A percentile compares a stretch with the other conserved stretches of the same genome.
Evolutionary conservation across 257 asterid genomes (phyloP).

Genomic region (Verbascum thapsus): DNA sequence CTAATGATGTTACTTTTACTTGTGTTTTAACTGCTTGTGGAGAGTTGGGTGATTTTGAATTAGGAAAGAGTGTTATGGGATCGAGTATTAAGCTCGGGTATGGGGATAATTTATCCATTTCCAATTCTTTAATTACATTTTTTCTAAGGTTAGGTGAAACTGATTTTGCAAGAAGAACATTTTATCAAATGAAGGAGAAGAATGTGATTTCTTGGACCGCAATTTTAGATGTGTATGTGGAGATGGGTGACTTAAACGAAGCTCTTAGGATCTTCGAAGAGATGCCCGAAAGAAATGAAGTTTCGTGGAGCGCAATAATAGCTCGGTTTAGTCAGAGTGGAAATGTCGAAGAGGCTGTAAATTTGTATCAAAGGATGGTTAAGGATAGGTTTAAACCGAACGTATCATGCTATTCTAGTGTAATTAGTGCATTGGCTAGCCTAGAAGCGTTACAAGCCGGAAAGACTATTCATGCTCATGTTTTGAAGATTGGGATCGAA

Average conservation of each 20-base stretch:
- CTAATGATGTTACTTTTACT: conserved; percentile 76
- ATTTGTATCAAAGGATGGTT: conserved; percentile 59
- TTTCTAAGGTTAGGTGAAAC: conserved; percentile 48
- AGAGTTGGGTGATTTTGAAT: conserved; percentile 49
- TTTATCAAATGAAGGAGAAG: conserved; percentile 54
- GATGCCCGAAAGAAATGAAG: conserved; percentile 76
- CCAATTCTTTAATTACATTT: conserved; percentile 64
- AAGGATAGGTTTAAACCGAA: conserved; percentile 48
- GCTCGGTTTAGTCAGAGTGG: conserved; percentile 79
- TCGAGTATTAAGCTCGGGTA: conserved; percentile 60
- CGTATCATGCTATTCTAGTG: conserved; percentile 68
- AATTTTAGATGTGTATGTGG: conserved; percentile 56
- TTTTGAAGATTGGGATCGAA: conserved; percentile 55
- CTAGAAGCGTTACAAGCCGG: conserved; percentile 60
- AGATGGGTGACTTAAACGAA: conserved; percentile 54
- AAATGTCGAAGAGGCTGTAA: conserved; percentile 58
- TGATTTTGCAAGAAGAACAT: conserved; percentile 52
- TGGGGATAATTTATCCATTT: conserved; percentile 51
- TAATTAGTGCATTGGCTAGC: conserved; percentile 58
- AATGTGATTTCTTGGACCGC: conserved; percentile 88
- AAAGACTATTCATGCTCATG: conserved; percentile 56
- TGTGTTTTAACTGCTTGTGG: conserved; percentile 55
- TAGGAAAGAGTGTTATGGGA: conserved; percentile 61
- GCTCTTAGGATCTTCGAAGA: conserved; percentile 64
- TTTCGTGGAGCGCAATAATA: conserved; percentile 82